A percentile compares a stretch with the other conserved stretches of the same genome.
phyloP scores from a whole-genome alignment of 2,329 filamentous ascomycete genomes.

The Ramularia endophylla region DNA sequence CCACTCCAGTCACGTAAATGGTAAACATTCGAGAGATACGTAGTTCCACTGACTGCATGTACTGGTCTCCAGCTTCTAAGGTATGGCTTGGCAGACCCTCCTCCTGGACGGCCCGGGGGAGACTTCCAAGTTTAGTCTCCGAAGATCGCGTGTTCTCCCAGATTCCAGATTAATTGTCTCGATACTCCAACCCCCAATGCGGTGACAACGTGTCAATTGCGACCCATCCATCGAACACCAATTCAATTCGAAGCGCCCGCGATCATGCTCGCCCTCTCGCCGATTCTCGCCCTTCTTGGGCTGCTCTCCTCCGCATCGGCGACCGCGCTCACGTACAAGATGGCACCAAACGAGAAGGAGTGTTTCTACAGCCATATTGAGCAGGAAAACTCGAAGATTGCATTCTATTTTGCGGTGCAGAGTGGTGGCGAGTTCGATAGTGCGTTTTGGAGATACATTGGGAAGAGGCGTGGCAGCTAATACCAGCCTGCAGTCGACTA shows the following conservation, averaged over 20 bases:
- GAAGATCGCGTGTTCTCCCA: too few species aligned
- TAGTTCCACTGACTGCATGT: too few species aligned
- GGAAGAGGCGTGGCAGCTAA: constrained; percentile 1
- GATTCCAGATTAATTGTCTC: too few species aligned
- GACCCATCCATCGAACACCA: too few species aligned
- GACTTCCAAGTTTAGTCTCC: too few species aligned
- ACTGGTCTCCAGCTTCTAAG: too few species aligned
- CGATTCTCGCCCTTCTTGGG: constrained; percentile 42
- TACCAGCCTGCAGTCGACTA: constrained; percentile 61
- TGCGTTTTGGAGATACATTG: constrained; percentile 12
- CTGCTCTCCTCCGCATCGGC: constrained; percentile 69
- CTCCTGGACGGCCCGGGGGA: background rate
- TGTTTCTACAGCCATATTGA: constrained; percentile 87
- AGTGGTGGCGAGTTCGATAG: constrained; percentile 90
- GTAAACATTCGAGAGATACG: too few species aligned
- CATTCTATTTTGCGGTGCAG: constrained; percentile 99
- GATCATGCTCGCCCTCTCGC: constrained; percentile 23
- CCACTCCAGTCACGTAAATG: too few species aligned
- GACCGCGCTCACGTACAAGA: constrained; percentile 90
- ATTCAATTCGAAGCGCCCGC: background rate
- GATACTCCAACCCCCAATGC: too few species aligned
- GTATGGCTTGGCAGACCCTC: background rate
- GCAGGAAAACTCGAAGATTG: constrained; percentile 77
- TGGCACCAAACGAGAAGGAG: constrained; percentile 84
- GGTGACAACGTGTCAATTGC: too few species aligned